Evolutionary conservation across 2,329 filamentous ascomycete genomes (phyloP), one percentile per base, ranked within the genome.

Genomic region (Cryphonectria japonica): DNA sequence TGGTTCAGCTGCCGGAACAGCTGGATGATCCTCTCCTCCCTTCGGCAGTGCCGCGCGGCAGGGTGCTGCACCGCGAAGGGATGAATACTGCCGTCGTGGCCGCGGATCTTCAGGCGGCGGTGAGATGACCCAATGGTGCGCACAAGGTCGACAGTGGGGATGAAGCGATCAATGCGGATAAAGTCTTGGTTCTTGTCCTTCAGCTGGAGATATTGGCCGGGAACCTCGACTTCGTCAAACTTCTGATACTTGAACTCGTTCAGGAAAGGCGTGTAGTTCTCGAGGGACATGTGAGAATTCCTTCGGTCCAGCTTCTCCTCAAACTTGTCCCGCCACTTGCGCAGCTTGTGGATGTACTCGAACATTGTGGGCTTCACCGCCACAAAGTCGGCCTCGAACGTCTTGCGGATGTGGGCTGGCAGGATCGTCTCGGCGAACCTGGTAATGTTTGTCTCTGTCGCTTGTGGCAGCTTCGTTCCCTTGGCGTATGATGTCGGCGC

Each of bases 171-270:
- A 75, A 99, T 98, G 62, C 95, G 92, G 75, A 99, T 92, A 79
- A 99, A 99, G 80, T 99, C 96, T 77, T 97, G 94, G 80, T 99
- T 99, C 88, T 98, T 99, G 78, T 99, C 97, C 81, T 96, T 97
- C 83, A 98, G 96, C 79, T 97, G 91, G 74, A 98, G 84, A 80
- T 99, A 99, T 79, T 99, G 96, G 0, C 96, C 96, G 3, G 97
- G 97, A 50, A 99, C 90, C 81, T 99, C 96, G 16, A 99, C 95
- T 77, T 99, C 97, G 78, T 99, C 96, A 76, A 99, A 98, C 80
- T 98, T 98, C 80, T 96, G 91, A 85, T 97, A 99, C 54, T 94
- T 89, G 86, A 99, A 99, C 79, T 98, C 96, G 82, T 94, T 97
- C 60, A 99, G 88, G 78, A 97, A 93, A 64, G 94, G 93, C 62